Evolutionary conservation across 345 rosid species (phyloP).

Genomic region (Murraya koenigii): DNA sequence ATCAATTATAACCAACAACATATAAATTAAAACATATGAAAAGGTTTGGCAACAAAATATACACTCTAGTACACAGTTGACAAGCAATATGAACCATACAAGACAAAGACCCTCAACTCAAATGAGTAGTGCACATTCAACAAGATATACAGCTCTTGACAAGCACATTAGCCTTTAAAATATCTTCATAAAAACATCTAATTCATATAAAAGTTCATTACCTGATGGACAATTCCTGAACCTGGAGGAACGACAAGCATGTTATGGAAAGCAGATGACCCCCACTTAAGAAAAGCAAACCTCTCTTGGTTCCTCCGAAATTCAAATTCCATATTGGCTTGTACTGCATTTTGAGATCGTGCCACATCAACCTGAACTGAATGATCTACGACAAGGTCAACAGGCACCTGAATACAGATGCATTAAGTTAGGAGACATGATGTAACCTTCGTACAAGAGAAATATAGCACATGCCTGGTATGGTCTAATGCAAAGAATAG

Average conservation of each 20-base stretch:
- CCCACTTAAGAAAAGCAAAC: conserved; percentile 75
- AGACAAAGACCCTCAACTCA: not conserved
- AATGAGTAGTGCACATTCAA: not conserved
- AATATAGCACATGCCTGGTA: not conserved
- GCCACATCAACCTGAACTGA: conserved; percentile 91
- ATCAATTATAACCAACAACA: not conserved
- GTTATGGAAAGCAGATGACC: conserved; percentile 61
- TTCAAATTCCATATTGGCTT: conserved; percentile 68
- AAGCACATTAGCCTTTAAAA: not conserved
- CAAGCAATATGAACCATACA: not conserved
- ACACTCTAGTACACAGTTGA: conserved; percentile 3
- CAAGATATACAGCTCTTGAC: not conserved
- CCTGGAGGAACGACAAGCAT: conserved; percentile 80
- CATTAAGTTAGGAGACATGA: not conserved
- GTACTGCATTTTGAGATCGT: conserved; percentile 65
- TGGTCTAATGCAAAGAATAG: not conserved
- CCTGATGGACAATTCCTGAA: conserved; percentile 84
- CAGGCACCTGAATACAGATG: conserved; percentile 62
- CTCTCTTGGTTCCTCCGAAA: conserved; percentile 67
- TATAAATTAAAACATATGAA: not conserved
- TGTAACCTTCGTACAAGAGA: not conserved
- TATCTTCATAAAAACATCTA: not conserved
- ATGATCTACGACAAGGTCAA: conserved; percentile 80
- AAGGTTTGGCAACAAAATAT: not conserved
- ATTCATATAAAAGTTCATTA: conserved; percentile 11